Percentiles rank a stretch among this genome's conserved stretches.
These are phyloP conservation scores for Pythium apleroticum DNA, from an alignment of 352 stramenopile species.

Conservation along the genomic window DNA sequence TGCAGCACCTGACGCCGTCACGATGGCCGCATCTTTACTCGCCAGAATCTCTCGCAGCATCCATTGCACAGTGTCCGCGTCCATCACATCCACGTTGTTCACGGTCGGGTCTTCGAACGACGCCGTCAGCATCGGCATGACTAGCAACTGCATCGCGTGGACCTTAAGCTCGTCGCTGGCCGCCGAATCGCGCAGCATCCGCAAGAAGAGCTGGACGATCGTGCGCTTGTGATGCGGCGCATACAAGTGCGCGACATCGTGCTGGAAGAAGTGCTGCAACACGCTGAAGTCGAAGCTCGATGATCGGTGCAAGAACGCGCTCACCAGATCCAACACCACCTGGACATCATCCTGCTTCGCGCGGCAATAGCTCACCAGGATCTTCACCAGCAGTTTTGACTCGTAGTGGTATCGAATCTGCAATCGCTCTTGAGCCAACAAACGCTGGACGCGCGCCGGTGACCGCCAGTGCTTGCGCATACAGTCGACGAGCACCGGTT, in stretches of 20 bases:
- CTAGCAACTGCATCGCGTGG: constrained; percentile 90
- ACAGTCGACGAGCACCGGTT: constrained; percentile 90
- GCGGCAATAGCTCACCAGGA: constrained; percentile 93
- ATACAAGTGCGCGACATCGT: constrained; percentile 78
- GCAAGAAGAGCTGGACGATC: constrained; percentile 90
- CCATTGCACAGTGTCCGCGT: constrained; percentile 85
- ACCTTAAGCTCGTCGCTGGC: constrained; percentile 91
- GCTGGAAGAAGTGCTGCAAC: constrained; percentile 87
- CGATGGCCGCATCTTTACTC: constrained; percentile 57
- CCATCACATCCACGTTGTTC: constrained; percentile 85
- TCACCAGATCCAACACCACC: constrained; percentile 95
- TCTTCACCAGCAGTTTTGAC: constrained; percentile 93
- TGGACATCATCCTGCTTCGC: constrained; percentile 93
- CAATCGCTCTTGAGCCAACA: constrained; percentile 70
- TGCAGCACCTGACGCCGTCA: background rate
- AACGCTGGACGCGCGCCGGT: constrained; percentile 70
- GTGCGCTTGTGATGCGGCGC: constrained; percentile 69
- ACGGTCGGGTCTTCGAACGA: constrained; percentile 81
- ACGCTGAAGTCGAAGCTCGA: constrained; percentile 94
- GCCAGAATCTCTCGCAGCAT: constrained; percentile 88
- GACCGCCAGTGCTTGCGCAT: constrained; percentile 95
- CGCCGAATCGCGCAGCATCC: constrained; percentile 63
- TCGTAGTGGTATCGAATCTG: constrained; percentile 94
- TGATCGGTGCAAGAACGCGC: constrained; percentile 92
- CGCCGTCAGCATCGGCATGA: constrained; percentile 91